phyloP scores from a whole-genome alignment of 345 rosid genomes.

The Brassica incana region DNA sequence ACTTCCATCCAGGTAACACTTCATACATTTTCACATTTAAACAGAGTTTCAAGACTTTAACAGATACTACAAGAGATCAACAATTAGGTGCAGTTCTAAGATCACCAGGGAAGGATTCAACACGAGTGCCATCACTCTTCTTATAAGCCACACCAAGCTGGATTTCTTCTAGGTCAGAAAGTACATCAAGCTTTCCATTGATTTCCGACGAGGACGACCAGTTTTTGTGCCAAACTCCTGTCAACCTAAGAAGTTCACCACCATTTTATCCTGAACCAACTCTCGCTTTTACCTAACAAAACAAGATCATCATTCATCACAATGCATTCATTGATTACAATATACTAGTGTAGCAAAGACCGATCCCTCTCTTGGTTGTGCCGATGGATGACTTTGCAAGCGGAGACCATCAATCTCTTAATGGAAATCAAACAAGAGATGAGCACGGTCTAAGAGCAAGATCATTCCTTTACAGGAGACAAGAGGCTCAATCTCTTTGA shows the following conservation, averaged over 20 bases:
- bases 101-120: conserved; percentile 86
- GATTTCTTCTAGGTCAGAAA: conserved; percentile 83
- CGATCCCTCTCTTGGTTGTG: conserved; percentile 92
- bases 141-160: conserved; percentile 79
- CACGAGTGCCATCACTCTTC: conserved; percentile 64
- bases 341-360: conserved; percentile 81
- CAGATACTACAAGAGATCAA: neutral
- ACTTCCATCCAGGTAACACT: conserved; percentile 85
- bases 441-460: conserved; percentile 90
- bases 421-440: conserved; percentile 87
- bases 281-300: conserved; percentile 30
- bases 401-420: conserved; percentile 81
- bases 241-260: conserved; percentile 82
- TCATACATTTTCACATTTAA: conserved; percentile 39
- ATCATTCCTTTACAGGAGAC: conserved; percentile 86
- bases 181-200: conserved; percentile 92
- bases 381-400: conserved; percentile 90
- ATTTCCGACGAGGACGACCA: conserved; percentile 97
- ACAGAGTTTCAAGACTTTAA: neutral
- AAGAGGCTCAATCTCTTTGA: conserved; percentile 78
- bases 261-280: conserved; percentile 97
- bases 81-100: conserved; percentile 68
- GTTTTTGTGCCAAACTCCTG: conserved; percentile 98
- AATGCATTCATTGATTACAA: too few species aligned
- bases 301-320: too few species aligned